phyloP scores from a whole-genome alignment of 176 grass and related monocot genomes.

The Miscanthus lutarioriparius region DNA sequence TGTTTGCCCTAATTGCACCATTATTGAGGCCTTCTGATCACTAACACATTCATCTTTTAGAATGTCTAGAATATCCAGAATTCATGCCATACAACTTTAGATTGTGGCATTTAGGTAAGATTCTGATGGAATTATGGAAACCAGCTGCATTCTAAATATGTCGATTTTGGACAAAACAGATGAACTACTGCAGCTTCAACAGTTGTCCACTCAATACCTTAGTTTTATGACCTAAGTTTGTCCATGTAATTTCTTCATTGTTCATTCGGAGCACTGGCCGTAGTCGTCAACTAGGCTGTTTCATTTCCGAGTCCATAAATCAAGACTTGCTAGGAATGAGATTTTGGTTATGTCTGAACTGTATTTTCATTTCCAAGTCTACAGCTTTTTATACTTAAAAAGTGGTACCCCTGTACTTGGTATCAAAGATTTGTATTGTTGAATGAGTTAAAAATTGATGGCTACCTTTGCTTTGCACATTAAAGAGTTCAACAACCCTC shows the following conservation, averaged over 20 bases:
- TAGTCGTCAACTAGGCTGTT: slow-evolving; percentile 5
- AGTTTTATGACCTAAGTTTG: neutral
- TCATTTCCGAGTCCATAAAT: neutral
- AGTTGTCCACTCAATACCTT: neutral
- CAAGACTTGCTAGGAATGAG: neutral
- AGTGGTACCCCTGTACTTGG: neutral
- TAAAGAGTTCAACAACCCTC: neutral
- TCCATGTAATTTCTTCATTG: slow-evolving; percentile 3
- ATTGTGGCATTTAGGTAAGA: slow-evolving; percentile 2
- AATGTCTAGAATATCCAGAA: neutral
- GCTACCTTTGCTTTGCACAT: slow-evolving; percentile 11
- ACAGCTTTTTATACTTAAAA: neutral
- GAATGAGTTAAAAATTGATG: neutral
- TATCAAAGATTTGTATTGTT: neutral
- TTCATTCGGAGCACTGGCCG: neutral
- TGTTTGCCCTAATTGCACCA: neutral
- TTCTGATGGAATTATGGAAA: slow-evolving; percentile 24
- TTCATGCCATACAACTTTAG: neutral
- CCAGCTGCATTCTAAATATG: slow-evolving; percentile 17
- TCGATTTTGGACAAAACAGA: slow-evolving; percentile 9
- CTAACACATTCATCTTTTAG: slow-evolving; percentile 9
- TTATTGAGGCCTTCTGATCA: neutral
- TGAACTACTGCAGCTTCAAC: neutral
- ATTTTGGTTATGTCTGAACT: neutral
- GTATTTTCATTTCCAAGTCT: neutral